A percentile compares a stretch with the other conserved stretches of the same genome.
These are phyloP conservation scores for Flagelloscypha sp. DNA, from an alignment of 768 basidiomycete species.

Conservation along the genomic window DNA sequence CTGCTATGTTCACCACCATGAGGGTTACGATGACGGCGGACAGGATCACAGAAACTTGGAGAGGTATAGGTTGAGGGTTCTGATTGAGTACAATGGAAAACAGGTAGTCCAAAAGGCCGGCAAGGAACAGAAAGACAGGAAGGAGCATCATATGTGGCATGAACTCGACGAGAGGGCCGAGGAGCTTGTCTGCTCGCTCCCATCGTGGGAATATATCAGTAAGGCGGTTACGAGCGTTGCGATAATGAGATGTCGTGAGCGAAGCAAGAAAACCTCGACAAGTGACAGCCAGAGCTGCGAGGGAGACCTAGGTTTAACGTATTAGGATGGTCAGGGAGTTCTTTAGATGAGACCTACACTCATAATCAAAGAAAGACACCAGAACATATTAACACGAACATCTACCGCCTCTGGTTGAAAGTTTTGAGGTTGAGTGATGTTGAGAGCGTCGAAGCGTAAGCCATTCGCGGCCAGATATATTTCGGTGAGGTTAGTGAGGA, in stretches of 20 bases:
- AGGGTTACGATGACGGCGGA: conserved; percentile 7
- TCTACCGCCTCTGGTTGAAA: conserved; percentile 12
- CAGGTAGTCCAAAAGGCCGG: conserved; percentile 12
- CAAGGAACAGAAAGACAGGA: conserved; percentile 13
- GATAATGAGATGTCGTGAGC: conserved; percentile 7
- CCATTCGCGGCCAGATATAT: conserved; percentile 8
- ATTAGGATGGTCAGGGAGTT: not conserved
- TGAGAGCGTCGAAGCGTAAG: conserved; percentile 3
- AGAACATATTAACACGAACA: conserved; percentile 11
- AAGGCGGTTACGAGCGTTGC: no score
- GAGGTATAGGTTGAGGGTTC: not conserved
- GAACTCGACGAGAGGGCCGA: conserved; percentile 10
- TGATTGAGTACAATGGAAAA: conserved; percentile 9
- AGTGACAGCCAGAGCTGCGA: conserved; percentile 14
- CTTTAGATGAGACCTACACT: conserved; percentile 5
- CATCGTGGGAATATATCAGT: conserved; percentile 14
- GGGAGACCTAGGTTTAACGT: conserved; percentile 7
- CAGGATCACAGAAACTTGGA: conserved; percentile 7
- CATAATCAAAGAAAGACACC: conserved; percentile 14
- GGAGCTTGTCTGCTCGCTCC: conserved; percentile 7
- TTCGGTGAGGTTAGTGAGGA: conserved; percentile 9
- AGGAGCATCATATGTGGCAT: conserved; percentile 13
- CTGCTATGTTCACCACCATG: no score
- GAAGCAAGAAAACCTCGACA: conserved; percentile 12
- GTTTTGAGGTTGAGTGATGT: not conserved